These are phyloP conservation scores for Epichloe bromicola DNA, from an alignment of 2,329 filamentous ascomycete species.

Conservation along the genomic window DNA sequence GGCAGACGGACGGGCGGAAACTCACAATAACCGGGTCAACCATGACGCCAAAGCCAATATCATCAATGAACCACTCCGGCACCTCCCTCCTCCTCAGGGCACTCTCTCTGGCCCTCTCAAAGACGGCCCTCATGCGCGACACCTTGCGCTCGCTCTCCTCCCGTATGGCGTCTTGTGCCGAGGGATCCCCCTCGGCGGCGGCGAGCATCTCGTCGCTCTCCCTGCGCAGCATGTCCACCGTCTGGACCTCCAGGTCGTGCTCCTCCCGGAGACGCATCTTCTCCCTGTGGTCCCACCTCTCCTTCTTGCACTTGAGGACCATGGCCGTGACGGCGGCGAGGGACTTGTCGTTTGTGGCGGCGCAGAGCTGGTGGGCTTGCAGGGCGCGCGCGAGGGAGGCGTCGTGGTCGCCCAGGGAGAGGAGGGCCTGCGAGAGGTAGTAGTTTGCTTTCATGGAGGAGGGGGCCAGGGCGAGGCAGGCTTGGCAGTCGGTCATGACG, in stretches of 20 bases:
- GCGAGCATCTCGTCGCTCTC: constrained; percentile 31
- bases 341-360: constrained; percentile 48
- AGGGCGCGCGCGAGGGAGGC: constrained; percentile 60
- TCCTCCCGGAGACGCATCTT: constrained; percentile 41
- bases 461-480: constrained; percentile 55
- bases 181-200: constrained; percentile 27
- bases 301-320: constrained; percentile 72
- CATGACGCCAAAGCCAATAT: constrained; percentile 64
- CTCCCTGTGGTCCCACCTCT: constrained; percentile 70
- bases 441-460: constrained; percentile 68
- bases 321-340: constrained; percentile 58
- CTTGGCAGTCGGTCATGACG: constrained; percentile 64
- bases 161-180: constrained; percentile 33
- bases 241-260: constrained; percentile 44
- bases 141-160: constrained; percentile 36
- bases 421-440: constrained; percentile 71
- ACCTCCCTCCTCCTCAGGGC: constrained; percentile 42
- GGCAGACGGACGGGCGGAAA: background rate
- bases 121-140: constrained; percentile 29
- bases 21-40: constrained; percentile 51
- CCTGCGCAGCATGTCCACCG: constrained; percentile 37
- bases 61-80: constrained; percentile 66
- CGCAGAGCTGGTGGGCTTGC: constrained; percentile 59
- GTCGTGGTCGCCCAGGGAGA: constrained; percentile 51
- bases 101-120: constrained; percentile 35